phyloP scores from a whole-genome alignment of 164 flowering plant genomes.

The Dillenia suffruticosa region DNA sequence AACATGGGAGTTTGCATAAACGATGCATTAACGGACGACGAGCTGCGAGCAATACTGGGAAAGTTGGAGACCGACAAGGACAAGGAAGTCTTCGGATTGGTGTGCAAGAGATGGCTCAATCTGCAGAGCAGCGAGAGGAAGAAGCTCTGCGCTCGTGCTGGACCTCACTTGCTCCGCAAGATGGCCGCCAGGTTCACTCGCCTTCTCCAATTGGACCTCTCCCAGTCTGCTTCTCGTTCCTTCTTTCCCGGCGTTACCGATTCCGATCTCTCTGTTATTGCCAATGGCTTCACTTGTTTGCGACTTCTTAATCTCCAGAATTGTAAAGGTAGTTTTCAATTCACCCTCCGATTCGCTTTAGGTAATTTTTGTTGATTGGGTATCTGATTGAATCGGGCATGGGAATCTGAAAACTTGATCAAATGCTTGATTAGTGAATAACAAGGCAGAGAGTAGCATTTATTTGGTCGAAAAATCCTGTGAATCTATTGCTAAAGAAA shows the following conservation, averaged over 20 bases:
- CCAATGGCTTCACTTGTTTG: conserved; percentile 53
- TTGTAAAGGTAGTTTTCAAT: conserved; percentile 58
- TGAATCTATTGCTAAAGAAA: too few relatives aligned
- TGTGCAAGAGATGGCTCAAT: conserved; percentile 85
- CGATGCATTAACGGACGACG: conserved; percentile 76
- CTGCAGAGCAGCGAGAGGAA: conserved; percentile 84
- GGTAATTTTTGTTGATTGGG: too few relatives aligned
- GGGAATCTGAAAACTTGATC: too few relatives aligned
- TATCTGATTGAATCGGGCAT: too few relatives aligned
- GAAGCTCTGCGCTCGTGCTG: conserved; percentile 86
- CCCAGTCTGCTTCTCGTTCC: conserved; percentile 79
- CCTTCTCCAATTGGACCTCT: conserved; percentile 62
- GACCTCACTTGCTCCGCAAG: conserved; percentile 71
- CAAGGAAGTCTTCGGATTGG: conserved; percentile 74
- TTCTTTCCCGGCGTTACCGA: conserved; percentile 89
- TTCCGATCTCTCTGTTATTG: conserved; percentile 76
- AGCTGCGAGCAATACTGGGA: conserved; percentile 59
- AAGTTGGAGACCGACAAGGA: conserved; percentile 58
- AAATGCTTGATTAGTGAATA: too few relatives aligned
- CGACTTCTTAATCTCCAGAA: conserved; percentile 50
- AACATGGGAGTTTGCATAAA: conserved; percentile 43
- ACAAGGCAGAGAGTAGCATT: too few relatives aligned
- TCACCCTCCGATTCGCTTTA: too few relatives aligned
- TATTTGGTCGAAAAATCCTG: too few relatives aligned
- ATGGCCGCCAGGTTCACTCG: conserved; percentile 70